Conservation (phyloP, 129 eudicot species). For the Flaveria bidentis region DNA sequence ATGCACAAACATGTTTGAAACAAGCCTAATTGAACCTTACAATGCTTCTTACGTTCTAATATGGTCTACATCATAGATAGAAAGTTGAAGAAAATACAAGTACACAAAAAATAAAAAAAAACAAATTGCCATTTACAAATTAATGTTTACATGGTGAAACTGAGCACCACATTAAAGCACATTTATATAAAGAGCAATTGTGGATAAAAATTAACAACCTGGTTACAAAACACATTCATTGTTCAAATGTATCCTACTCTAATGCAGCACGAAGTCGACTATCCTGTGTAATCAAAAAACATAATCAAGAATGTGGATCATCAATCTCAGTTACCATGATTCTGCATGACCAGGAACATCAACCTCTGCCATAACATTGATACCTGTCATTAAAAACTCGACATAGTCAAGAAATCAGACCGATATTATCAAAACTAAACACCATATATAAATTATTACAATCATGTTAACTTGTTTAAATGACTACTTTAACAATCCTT, state of each 20-base stretch:
- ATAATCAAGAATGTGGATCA: background rate
- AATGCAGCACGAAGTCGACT: background rate
- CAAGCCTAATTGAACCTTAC: background rate
- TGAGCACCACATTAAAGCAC: background rate
- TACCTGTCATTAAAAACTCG: conserved; percentile 49
- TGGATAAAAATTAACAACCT: background rate
- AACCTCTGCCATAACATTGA: conserved; percentile 95
- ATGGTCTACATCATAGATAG: background rate
- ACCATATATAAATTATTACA: background rate
- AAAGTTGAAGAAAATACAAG: background rate
- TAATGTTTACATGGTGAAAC: background rate
- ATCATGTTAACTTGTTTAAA: conserved; percentile 9
- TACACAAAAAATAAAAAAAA: too few relatives aligned
- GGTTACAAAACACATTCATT: background rate
- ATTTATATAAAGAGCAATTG: background rate
- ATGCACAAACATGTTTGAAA: background rate
- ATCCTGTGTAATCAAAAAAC: background rate
- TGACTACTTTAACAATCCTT: conserved; percentile 4
- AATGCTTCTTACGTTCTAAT: background rate
- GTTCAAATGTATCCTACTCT: background rate
- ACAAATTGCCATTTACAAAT: background rate
- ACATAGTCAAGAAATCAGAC: conserved; percentile 21
- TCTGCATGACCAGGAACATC: conserved; percentile 99
- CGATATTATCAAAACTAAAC: background rate
- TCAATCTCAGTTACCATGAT: conserved; percentile 63